A percentile compares a stretch with the other conserved stretches of the same genome.
Conservation (phyloP, 2,329 filamentous ascomycete species). For the Microsporum audouinii region DNA sequence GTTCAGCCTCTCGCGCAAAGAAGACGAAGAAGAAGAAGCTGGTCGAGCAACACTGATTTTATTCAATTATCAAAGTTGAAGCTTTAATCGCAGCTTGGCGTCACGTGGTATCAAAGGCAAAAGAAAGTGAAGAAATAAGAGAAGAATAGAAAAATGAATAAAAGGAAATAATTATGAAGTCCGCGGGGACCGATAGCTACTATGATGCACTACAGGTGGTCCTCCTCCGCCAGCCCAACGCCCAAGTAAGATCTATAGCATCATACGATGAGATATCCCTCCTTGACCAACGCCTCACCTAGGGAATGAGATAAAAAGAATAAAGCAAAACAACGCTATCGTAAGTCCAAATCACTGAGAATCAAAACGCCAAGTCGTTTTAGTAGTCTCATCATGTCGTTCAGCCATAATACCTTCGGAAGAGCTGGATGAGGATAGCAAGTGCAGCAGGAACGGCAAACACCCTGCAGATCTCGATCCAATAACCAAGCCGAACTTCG, state of each 20-base stretch:
- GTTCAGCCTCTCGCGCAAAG: background rate
- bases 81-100: background rate
- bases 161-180: background rate
- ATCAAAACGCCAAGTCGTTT: background rate
- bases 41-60: background rate
- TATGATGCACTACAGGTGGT: background rate
- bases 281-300: background rate
- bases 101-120: background rate
- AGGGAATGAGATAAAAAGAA: background rate
- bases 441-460: slow-evolving; percentile 21
- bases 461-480: slow-evolving; percentile 26
- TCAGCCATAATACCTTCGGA: background rate
- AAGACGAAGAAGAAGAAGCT: background rate
- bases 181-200: background rate
- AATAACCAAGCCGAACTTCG: slow-evolving; percentile 26
- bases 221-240: background rate
- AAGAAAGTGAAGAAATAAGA: background rate
- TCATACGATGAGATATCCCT: background rate
- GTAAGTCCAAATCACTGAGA: background rate
- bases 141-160: background rate
- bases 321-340: background rate
- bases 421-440: slow-evolving; percentile 14
- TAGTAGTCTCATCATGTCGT: background rate
- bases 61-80: background rate
- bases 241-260: background rate